phyloP scores from a whole-genome alignment of 2,329 filamentous ascomycete genomes.

The Fusarium citri region DNA sequence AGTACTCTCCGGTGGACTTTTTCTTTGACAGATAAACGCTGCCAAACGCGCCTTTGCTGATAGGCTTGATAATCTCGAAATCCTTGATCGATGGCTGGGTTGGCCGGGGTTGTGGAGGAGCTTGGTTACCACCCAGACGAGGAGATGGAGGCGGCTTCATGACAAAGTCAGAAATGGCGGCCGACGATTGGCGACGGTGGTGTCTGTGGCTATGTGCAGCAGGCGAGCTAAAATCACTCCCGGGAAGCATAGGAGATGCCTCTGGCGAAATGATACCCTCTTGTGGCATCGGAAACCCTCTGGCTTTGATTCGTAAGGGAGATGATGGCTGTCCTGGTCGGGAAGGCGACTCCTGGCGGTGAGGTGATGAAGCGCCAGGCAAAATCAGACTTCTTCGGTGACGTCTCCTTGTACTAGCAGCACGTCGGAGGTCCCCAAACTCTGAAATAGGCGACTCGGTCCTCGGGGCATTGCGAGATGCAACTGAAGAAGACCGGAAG shows the following conservation, averaged over 20 bases:
- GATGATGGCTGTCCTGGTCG: constrained; percentile 83
- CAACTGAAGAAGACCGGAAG: constrained; percentile 80
- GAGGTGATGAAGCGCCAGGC: constrained; percentile 80
- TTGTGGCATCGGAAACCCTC: constrained; percentile 67
- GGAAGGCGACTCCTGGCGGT: constrained; percentile 89
- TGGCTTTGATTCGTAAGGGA: constrained; percentile 88
- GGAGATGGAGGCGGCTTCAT: constrained; percentile 84
- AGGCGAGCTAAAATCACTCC: constrained; percentile 84
- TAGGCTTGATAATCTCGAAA: constrained; percentile 99
- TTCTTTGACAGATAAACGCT: constrained; percentile 99
- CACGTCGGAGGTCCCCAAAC: constrained; percentile 78
- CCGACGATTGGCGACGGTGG: constrained; percentile 91
- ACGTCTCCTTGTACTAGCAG: constrained; percentile 82
- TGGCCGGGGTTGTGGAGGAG: constrained; percentile 85
- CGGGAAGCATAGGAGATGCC: constrained; percentile 86
- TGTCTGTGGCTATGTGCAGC: constrained; percentile 70
- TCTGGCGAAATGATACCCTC: constrained; percentile 85
- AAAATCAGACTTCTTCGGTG: constrained; percentile 90
- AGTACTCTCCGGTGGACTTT: constrained; percentile 98
- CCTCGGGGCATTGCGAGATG: constrained; percentile 74
- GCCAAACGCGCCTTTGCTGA: constrained; percentile 98
- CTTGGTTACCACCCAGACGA: constrained; percentile 78
- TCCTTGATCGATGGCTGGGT: constrained; percentile 98
- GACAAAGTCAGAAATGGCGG: constrained; percentile 77
- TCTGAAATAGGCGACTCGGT: constrained; percentile 94